Evolutionary conservation across 805 yeast species (phyloP), one percentile per base, ranked within the genome.

Genomic region (Yarrowia yakushimensis): DNA sequence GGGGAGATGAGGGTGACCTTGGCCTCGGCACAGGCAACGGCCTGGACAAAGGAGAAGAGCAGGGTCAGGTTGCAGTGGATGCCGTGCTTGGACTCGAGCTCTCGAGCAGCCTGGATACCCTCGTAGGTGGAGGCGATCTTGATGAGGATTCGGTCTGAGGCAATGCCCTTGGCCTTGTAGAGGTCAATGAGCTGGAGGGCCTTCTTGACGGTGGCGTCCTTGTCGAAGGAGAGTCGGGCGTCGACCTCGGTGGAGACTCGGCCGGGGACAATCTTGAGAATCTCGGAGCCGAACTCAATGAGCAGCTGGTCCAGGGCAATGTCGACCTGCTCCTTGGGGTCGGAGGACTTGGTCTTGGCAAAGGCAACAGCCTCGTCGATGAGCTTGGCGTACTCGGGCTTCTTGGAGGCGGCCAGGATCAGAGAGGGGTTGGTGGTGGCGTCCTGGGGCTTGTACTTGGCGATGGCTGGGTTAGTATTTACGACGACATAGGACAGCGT

Each of bases 11-110:
- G 84, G 64, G 98, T 93, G 71, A 90, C 93, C 67, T 85, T 78
- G 70, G 98, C 99, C 82, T 94, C 99, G 69, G 99, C 99, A 81
- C 93, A 88, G 64, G 99, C 97, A 74, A 94, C 97, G 68, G 99
- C 99, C 81, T 94, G 99, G 63, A 85, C 89, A 74, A 90, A 90
- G 39, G 97, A 89, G 86, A 94, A 94, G 73, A 94, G 83, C 70
- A 94, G 80, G 64, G 99, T 94, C 82, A 94, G 83, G 85, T 94
- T 94, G 80, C 88, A 84, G 86, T 94, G 98, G 71, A 94, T 84
- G 60, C 85, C 91, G 81, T 94, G 82, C 78, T 94, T 85, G 68
- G 86, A 77, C 82, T 94, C 99, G 76, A 94, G 84, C 77, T 89
- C 96, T 76, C 86, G 85, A 64, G 99, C 99, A 70, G 99, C 99